phyloP scores from a whole-genome alignment of 1,139 yeast genomes.

The Taiozyma onychis region DNA sequence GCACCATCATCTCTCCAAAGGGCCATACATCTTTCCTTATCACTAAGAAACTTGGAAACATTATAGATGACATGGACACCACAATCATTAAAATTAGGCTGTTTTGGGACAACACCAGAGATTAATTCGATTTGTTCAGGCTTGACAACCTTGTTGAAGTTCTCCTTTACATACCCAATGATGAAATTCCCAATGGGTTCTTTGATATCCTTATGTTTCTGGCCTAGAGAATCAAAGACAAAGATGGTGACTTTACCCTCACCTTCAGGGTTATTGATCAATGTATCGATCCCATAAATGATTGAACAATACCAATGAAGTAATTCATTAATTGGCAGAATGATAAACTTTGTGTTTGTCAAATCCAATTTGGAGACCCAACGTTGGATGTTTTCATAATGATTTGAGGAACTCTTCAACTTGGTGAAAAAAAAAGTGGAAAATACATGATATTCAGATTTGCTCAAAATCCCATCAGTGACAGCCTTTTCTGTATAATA shows the following conservation, averaged over 20 bases:
- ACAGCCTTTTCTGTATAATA: constrained; percentile 44
- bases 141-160: constrained; percentile 42
- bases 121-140: constrained; percentile 32
- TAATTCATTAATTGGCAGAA: constrained; percentile 78
- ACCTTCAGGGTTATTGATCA: constrained; percentile 11
- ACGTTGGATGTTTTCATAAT: constrained; percentile 60
- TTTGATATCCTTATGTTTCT: constrained; percentile 48
- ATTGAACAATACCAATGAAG: constrained; percentile 89
- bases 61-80: constrained; percentile 90
- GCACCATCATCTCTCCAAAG: constrained; percentile 38
- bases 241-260: constrained; percentile 40
- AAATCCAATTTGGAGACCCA: constrained; percentile 78
- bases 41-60: constrained; percentile 55
- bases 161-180: constrained; percentile 66
- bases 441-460: constrained; percentile 51
- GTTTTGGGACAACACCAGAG: constrained; percentile 68
- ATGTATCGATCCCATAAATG: constrained; percentile 39
- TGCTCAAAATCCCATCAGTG: constrained; percentile 6
- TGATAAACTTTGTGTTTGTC: constrained; percentile 52
- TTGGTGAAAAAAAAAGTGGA: constrained; percentile 83
- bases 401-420: constrained; percentile 35
- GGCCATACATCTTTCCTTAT: constrained; percentile 43
- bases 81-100: constrained; percentile 88
- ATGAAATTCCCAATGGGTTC: constrained; percentile 57
- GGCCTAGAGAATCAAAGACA: constrained; percentile 73